Percentiles rank a stretch among this genome's conserved stretches.
Evolutionary conservation across 2,329 filamentous ascomycete species (phyloP).

Genomic region (Trichoderma koningiopsis): DNA sequence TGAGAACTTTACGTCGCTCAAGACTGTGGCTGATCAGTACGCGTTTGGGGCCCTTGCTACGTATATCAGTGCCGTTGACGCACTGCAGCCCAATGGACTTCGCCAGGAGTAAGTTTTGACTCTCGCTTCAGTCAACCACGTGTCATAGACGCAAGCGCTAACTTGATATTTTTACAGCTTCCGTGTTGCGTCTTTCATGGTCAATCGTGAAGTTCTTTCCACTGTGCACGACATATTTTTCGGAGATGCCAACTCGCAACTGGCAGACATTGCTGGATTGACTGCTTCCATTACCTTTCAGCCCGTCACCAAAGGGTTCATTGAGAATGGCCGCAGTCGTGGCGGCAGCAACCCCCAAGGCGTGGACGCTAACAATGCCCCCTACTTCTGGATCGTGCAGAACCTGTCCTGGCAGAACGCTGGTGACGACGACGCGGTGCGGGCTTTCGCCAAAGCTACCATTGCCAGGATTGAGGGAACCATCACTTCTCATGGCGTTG

Average conservation of each 20-base stretch:
- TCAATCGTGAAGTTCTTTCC: neutral
- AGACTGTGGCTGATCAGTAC: slow-evolving; percentile 9
- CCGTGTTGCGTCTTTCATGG: slow-evolving; percentile 10
- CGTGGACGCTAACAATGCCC: slow-evolving; percentile 5
- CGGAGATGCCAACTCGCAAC: slow-evolving; percentile 3
- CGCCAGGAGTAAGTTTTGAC: slow-evolving; percentile 11
- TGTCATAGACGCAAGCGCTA: slow-evolving; percentile 5
- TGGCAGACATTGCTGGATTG: slow-evolving; percentile 4
- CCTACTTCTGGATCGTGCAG: slow-evolving; percentile 11
- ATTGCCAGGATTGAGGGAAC: neutral
- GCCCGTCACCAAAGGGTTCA: slow-evolving; percentile 5
- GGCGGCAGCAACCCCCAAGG: slow-evolving; percentile 8
- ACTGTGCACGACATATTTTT: slow-evolving; percentile 1
- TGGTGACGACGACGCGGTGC: neutral
- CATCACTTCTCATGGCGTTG: neutral
- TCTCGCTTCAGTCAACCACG: slow-evolving; percentile 3
- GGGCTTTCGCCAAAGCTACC: neutral
- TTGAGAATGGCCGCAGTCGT: slow-evolving; percentile 8
- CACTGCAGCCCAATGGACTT: slow-evolving; percentile 10
- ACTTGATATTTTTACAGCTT: slow-evolving; percentile 7
- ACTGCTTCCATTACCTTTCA: slow-evolving; percentile 9
- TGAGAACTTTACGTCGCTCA: slow-evolving; percentile 9
- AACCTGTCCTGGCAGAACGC: slow-evolving; percentile 4
- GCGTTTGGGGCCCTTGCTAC: slow-evolving; percentile 9
- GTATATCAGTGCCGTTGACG: slow-evolving; percentile 7